Evolutionary conservation across 2,329 filamentous ascomycete genomes (phyloP).

Genomic region (Phoma sp.): DNA sequence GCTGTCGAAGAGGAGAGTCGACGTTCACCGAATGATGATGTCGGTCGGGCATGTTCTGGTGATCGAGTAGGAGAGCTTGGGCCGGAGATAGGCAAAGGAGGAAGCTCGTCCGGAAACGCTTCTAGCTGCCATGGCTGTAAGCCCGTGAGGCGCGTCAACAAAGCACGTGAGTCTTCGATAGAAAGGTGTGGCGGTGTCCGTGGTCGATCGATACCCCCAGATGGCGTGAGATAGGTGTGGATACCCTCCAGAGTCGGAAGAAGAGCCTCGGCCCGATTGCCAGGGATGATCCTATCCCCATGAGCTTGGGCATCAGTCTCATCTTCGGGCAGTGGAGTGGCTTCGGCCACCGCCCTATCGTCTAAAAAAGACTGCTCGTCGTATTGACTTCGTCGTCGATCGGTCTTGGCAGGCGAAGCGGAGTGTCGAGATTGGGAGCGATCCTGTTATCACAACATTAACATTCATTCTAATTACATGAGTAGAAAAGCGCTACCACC

Average conservation of each 20-base stretch:
- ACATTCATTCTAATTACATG: conserved; percentile 42
- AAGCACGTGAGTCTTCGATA: conserved; percentile 41
- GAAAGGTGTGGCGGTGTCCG: conserved; percentile 38
- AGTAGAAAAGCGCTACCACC: conserved; percentile 24
- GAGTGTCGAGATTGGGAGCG: conserved; percentile 35
- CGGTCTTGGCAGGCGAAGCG: conserved; percentile 33
- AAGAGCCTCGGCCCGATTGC: conserved; percentile 41
- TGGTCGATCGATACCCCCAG: conserved; percentile 34
- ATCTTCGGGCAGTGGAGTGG: conserved; percentile 53
- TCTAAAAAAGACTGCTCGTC: conserved; percentile 68
- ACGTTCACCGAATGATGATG: conserved; percentile 27
- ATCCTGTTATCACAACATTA: conserved; percentile 42
- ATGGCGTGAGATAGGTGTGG: conserved; percentile 28
- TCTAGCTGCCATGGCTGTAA: conserved; percentile 44
- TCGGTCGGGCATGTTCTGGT: conserved; percentile 31
- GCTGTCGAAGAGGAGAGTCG: conserved; percentile 54
- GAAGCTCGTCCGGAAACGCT: conserved; percentile 45
- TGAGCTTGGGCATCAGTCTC: conserved; percentile 36
- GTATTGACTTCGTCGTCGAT: conserved; percentile 37
- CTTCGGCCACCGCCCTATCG: conserved; percentile 64
- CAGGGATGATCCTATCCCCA: conserved; percentile 38
- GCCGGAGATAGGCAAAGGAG: conserved; percentile 40
- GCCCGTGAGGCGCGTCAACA: conserved; percentile 45
- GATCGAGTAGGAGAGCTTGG: conserved; percentile 39
- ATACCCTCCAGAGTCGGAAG: conserved; percentile 35